Percentiles rank a stretch among this genome's conserved stretches.
These are phyloP conservation scores for Marchantia paleacea DNA, from an alignment of 225 moss, liverwort and hornwort genomes.

Conservation along the genomic window DNA sequence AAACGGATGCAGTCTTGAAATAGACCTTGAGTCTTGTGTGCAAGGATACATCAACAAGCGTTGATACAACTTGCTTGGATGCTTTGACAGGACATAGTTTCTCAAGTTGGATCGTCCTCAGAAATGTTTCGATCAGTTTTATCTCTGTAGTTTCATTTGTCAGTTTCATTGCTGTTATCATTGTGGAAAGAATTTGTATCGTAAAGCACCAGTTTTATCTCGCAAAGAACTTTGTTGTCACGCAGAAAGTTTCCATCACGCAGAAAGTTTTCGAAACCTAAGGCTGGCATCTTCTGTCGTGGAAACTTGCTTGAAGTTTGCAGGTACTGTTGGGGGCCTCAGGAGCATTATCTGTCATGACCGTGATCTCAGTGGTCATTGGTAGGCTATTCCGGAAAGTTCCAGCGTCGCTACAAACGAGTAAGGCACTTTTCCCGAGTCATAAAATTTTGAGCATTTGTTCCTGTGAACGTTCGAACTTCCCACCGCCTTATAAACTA, in stretches of 20 bases:
- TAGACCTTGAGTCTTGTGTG: not conserved
- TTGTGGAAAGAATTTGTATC: too few relatives aligned
- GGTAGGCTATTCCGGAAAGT: constrained; percentile 80
- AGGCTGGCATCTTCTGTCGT: constrained; percentile 10
- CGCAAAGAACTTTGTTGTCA: not conserved
- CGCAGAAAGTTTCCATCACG: not conserved
- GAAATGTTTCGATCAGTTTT: too few relatives aligned
- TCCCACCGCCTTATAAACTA: too few relatives aligned
- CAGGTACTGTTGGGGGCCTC: constrained; percentile 85
- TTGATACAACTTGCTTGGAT: too few relatives aligned
- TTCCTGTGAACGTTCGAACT: not conserved
- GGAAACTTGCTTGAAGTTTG: constrained; percentile 50
- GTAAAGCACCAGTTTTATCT: not conserved
- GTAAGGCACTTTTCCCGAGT: constrained; percentile 33
- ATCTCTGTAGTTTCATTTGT: too few relatives aligned
- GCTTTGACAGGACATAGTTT: too few relatives aligned
- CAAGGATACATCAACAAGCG: too few relatives aligned
- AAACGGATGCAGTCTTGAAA: not conserved
- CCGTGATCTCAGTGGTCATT: constrained; percentile 80
- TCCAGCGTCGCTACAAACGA: constrained; percentile 89
- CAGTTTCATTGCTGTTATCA: too few relatives aligned
- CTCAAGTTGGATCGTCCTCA: too few relatives aligned
- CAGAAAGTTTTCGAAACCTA: constrained; percentile 3
- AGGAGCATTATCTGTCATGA: constrained; percentile 85
- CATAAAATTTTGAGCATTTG: not conserved